Conservation (phyloP, 2,329 filamentous ascomycete species). For the Fusarium pseudoanthophilum region DNA sequence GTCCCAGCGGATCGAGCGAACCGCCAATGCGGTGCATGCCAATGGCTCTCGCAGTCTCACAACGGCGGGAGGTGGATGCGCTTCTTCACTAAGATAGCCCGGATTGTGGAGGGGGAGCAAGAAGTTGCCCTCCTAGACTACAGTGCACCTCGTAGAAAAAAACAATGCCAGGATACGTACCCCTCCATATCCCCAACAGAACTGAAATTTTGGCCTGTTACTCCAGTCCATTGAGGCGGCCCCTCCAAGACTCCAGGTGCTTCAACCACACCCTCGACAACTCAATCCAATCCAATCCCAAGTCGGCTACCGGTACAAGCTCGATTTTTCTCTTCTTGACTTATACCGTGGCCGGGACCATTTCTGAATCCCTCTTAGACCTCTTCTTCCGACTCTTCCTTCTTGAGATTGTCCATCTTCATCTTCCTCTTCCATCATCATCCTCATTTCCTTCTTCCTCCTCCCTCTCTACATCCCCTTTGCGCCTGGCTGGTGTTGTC, state of each 20-base stretch:
- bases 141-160: constrained; percentile 14
- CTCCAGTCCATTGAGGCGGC: constrained; percentile 43
- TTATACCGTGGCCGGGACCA: constrained; percentile 46
- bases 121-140: constrained; percentile 30
- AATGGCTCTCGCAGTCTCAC: constrained; percentile 41
- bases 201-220: constrained; percentile 51
- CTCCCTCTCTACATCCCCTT: constrained; percentile 27
- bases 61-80: constrained; percentile 36
- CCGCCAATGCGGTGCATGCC: constrained; percentile 44
- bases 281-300: constrained; percentile 23
- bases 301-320: constrained; percentile 37
- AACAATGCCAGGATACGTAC: constrained; percentile 44
- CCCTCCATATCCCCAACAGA: constrained; percentile 56
- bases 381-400: constrained; percentile 40
- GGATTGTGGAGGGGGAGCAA: constrained; percentile 39
- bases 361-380: constrained; percentile 41
- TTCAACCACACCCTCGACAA: constrained; percentile 40
- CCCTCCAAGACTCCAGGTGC: constrained; percentile 42
- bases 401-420: constrained; percentile 45
- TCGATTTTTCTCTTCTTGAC: constrained; percentile 44
- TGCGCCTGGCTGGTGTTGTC: constrained; percentile 46
- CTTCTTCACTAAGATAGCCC: constrained; percentile 40
- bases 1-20: constrained; percentile 45
- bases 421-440: constrained; percentile 36
- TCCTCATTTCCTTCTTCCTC: constrained; percentile 34